phyloP scores from a whole-genome alignment of 2,329 filamentous ascomycete species.

The Claviceps sp. region DNA sequence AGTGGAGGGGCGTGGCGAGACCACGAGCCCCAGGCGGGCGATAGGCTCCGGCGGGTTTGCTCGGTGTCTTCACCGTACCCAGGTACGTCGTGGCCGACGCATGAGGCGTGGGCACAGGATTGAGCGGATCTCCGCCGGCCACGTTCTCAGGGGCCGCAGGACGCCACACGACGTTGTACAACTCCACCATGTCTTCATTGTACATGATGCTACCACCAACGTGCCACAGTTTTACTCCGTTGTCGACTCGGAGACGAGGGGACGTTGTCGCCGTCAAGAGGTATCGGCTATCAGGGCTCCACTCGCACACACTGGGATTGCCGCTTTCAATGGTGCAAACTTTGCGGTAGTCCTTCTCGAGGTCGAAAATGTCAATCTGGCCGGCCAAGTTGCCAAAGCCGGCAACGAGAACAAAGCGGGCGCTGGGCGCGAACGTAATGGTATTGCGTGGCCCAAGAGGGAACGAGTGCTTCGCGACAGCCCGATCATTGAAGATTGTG shows the following conservation, averaged over 20 bases:
- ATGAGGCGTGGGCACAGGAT: slow-evolving; percentile 64
- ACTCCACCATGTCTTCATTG: slow-evolving; percentile 84
- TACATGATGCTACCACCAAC: slow-evolving; percentile 83
- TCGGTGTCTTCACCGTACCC: slow-evolving; percentile 80
- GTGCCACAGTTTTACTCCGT: slow-evolving; percentile 92
- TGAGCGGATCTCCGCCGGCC: slow-evolving; percentile 55
- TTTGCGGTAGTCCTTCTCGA: slow-evolving; percentile 88
- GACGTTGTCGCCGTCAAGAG: slow-evolving; percentile 97
- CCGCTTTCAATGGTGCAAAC: slow-evolving; percentile 87
- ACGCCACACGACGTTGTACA: slow-evolving; percentile 85
- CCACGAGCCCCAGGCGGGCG: slow-evolving; percentile 88
- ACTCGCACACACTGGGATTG: slow-evolving; percentile 91
- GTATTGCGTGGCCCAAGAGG: slow-evolving; percentile 84
- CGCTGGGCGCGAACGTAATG: slow-evolving; percentile 85
- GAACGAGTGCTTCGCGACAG: slow-evolving; percentile 72
- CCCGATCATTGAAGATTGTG: slow-evolving; percentile 90
- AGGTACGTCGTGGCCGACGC: slow-evolving; percentile 71
- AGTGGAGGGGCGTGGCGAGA: slow-evolving; percentile 76
- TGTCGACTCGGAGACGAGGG: slow-evolving; percentile 88
- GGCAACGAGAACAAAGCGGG: slow-evolving; percentile 83
- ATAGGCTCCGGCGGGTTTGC: slow-evolving; percentile 94
- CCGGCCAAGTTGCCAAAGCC: slow-evolving; percentile 96
- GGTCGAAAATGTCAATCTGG: slow-evolving; percentile 94
- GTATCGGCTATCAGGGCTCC: slow-evolving; percentile 91
- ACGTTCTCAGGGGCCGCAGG: slow-evolving; percentile 53